Conservation (phyloP, 2,329 filamentous ascomycete species). For the Phyllosticta citribraziliensis region DNA sequence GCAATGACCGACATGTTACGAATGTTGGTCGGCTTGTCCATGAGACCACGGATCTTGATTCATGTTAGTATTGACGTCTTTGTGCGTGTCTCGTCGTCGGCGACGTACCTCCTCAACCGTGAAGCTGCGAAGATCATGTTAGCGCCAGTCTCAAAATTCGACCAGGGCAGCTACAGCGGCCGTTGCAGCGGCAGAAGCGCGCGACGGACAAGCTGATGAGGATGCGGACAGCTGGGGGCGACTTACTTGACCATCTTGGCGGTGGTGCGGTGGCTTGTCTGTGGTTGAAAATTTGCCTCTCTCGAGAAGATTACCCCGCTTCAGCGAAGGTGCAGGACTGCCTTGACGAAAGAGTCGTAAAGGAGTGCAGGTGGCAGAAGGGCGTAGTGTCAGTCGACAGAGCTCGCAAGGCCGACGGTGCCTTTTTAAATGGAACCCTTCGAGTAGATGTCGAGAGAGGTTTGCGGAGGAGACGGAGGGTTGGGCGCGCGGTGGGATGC, state of each 20-base stretch:
- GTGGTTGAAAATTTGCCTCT: slow-evolving; percentile 8
- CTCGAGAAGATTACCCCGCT: slow-evolving; percentile 9
- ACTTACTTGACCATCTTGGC: slow-evolving; percentile 99
- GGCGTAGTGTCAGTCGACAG: slow-evolving; percentile 5
- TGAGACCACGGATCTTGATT: slow-evolving; percentile 58
- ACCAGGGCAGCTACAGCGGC: neutral
- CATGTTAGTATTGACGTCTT: slow-evolving; percentile 19
- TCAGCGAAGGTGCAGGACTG: neutral
- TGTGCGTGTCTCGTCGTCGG: neutral
- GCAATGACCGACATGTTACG: slow-evolving; percentile 99
- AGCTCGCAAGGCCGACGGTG: slow-evolving; percentile 6
- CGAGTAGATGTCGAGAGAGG: slow-evolving; percentile 6
- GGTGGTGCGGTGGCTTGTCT: slow-evolving; percentile 43
- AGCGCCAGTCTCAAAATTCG: slow-evolving; percentile 28
- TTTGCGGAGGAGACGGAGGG: slow-evolving; percentile 5
- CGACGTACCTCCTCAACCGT: slow-evolving; percentile 76
- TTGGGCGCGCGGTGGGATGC: slow-evolving; percentile 9
- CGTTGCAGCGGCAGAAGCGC: neutral
- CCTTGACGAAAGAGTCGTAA: neutral
- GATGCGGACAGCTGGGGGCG: neutral
- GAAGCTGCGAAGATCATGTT: slow-evolving; percentile 62
- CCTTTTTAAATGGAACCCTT: slow-evolving; percentile 5
- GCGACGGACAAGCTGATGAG: neutral
- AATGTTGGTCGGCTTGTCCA: slow-evolving; percentile 70
- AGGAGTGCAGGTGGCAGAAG: neutral